Evolutionary conservation across 495 filamentous ascomycete species (phyloP).

Genomic region (Hypoxylon rickii): DNA sequence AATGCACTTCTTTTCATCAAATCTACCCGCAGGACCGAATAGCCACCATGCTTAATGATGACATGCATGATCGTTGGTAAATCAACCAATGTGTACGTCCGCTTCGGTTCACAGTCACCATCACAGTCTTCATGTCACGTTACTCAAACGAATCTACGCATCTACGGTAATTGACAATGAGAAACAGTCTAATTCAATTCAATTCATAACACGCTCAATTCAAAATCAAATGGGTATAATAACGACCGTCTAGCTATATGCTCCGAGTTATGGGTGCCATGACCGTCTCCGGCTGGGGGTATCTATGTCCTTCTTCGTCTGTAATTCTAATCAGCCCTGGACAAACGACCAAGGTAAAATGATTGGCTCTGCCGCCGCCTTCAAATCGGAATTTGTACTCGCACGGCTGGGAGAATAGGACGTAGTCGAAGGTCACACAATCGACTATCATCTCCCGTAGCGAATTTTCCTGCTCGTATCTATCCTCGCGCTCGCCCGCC

Average conservation of each 20-base stretch:
- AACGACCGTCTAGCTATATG: constrained; percentile 6
- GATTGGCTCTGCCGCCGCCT: neutral
- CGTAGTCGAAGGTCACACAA: constrained; percentile 40
- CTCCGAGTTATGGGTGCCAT: constrained; percentile 26
- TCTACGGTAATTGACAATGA: too few species aligned
- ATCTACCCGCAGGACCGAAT: too few species aligned
- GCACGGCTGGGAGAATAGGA: constrained; percentile 41
- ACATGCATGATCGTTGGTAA: too few species aligned
- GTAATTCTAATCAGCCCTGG: constrained; percentile 39
- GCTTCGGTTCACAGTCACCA: too few species aligned
- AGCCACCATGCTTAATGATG: too few species aligned
- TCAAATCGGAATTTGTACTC: constrained; percentile 37
- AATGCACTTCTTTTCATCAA: too few species aligned
- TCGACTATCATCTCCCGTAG: constrained; percentile 41
- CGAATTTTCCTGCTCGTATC: constrained; percentile 43
- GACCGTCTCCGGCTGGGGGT: constrained; percentile 21
- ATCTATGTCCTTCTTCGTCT: constrained; percentile 33
- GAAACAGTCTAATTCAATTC: too few species aligned
- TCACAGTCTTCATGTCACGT: too few species aligned
- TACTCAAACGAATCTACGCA: too few species aligned
- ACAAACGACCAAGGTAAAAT: constrained; percentile 32
- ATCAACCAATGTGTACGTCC: too few species aligned
- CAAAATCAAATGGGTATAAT: neutral
- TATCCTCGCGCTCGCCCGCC: constrained; percentile 21
- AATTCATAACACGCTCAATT: too few species aligned